Percentiles rank a stretch among this genome's conserved stretches.
These are phyloP conservation scores for Streptanthus diversifolius DNA, from an alignment of 345 rosid genomes.

Conservation along the genomic window DNA sequence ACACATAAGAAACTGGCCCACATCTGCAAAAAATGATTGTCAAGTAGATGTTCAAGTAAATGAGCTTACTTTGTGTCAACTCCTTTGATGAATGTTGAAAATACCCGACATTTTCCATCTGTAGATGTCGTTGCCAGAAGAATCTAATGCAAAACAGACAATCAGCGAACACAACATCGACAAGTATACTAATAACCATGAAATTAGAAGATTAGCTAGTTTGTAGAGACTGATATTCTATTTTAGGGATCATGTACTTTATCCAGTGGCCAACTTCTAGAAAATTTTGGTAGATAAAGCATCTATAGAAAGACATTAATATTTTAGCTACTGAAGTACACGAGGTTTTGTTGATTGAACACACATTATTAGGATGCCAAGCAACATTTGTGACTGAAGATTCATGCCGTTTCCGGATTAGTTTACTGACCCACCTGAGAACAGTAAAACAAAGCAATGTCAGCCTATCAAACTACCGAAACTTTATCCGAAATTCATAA, in stretches of 20 bases:
- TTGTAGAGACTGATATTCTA: neutral
- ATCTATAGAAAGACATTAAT: neutral
- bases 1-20: slow-evolving; percentile 25
- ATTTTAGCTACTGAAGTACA: neutral
- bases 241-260: neutral
- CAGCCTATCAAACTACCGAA: neutral
- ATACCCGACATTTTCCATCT: slow-evolving; percentile 95
- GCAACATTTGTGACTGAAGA: slow-evolving; percentile 95
- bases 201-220: neutral
- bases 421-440: slow-evolving; percentile 99
- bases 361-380: slow-evolving; percentile 98
- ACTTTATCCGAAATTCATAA: neutral
- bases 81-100: slow-evolving; percentile 97
- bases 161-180: slow-evolving; percentile 2
- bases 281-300: neutral
- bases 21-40: neutral
- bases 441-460: slow-evolving; percentile 25
- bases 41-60: neutral
- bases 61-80: slow-evolving; percentile 74
- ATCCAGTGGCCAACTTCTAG: neutral
- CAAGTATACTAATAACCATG: neutral
- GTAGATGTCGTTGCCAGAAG: slow-evolving; percentile 94
- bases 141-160: slow-evolving; percentile 45
- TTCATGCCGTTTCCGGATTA: slow-evolving; percentile 82
- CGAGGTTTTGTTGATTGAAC: slow-evolving; percentile 26